Evolutionary conservation across 768 basidiomycete species (phyloP), one percentile per base, ranked within the genome.

Genomic region (Collybia mongolica): DNA sequence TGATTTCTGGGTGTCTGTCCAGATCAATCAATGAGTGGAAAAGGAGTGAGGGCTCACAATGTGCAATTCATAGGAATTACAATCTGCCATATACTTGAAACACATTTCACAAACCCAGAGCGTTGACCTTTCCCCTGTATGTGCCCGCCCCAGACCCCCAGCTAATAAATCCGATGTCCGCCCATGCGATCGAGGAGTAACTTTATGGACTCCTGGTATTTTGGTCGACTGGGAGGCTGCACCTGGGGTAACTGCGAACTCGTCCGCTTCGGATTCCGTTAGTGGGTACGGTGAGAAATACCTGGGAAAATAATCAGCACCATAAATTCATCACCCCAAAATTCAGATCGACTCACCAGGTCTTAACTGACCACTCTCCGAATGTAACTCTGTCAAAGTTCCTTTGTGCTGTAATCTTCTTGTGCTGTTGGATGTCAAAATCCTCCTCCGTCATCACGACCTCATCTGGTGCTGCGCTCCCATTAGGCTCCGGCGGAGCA

Each of bases 81-180:
- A 80, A 40, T 92, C 86, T 2, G 83, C 73, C 86, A 94, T 92
- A 63, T 99, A 99, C 71, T 97, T 98, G 84, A 98, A 97, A 71
- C 96, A 99, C 53, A 83, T 80, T 57, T 94, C 88, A 63, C 93
- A 96, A 5, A 95, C 91, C 81, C 85, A 94, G 17, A 95, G 67
- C 26, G 72, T 68, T 15, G 81, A 68, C 43, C 75, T 74, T 54
- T 83, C 83, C 3, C 71, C 76, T 15, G 62, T 65, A 41, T 73
- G 69, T 15, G 73, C 70, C 18, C 82, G 73, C 26, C 73, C 72
- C 46, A 87, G 63, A 5, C 84, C 82, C 26, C 87, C 84, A 0
- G 82, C 82, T 15, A 90, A 67, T 20, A 91, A 61, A 54, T 92
- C 89, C 8, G 84, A 84, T 1, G 88, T 89, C 26, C 90, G 82